These are phyloP conservation scores for Chytriomyces sp. DNA, from an alignment of 192 early-diverging fungal species.

Conservation along the genomic window DNA sequence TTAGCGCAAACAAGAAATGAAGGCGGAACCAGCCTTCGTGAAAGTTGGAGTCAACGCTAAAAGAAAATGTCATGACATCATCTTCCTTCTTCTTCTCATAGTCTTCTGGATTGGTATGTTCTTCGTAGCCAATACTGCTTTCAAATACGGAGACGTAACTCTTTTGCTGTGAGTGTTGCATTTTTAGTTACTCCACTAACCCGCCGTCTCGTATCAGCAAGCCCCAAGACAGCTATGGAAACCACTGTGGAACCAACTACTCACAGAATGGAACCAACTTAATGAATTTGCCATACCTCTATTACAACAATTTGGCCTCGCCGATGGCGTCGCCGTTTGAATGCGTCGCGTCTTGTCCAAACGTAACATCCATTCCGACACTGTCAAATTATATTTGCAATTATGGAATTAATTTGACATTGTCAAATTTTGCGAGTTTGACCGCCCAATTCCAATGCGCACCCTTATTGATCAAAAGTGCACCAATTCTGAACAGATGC, in stretches of 20 bases:
- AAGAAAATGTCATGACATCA: slow-evolving; percentile 25
- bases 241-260: slow-evolving; percentile 20
- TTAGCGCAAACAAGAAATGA: not conserved
- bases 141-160: slow-evolving; percentile 24
- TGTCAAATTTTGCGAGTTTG: not conserved
- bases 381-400: slow-evolving; percentile 2
- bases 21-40: not conserved
- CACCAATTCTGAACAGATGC: slow-evolving; percentile 6
- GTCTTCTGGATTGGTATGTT: slow-evolving; percentile 33
- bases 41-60: slow-evolving; percentile 11
- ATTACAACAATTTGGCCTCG: slow-evolving; percentile 18
- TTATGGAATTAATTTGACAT: slow-evolving; percentile 16
- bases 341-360: slow-evolving; percentile 24
- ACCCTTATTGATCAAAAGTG: slow-evolving; percentile 1
- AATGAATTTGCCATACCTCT: slow-evolving; percentile 4
- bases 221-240: slow-evolving; percentile 19
- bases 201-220: not conserved
- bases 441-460: slow-evolving; percentile 8
- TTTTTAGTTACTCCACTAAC: not conserved
- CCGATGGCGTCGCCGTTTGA: slow-evolving; percentile 1
- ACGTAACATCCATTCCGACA: not conserved
- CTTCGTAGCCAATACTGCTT: slow-evolving; percentile 20
- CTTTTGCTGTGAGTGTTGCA: slow-evolving; percentile 17
- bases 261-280: slow-evolving; percentile 5
- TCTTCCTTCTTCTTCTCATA: slow-evolving; percentile 23